Percentiles rank a stretch among this genome's conserved stretches.
Conservation (phyloP, 2,329 filamentous ascomycete species). For the Fonsecaea nubica region DNA sequence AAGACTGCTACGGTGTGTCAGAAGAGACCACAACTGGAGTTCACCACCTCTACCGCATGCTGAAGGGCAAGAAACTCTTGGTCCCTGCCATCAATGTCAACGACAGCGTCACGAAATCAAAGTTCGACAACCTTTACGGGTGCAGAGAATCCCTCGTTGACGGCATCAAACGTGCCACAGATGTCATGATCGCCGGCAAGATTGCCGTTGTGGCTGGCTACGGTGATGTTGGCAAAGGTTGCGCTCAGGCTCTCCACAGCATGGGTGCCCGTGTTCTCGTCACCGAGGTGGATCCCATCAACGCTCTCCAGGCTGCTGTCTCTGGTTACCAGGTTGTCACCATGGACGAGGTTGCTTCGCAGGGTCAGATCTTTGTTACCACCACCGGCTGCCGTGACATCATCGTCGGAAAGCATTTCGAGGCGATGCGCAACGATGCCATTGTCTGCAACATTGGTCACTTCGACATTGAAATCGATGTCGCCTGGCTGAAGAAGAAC, state of each 20-base stretch:
- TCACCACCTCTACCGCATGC: conserved; percentile 98
- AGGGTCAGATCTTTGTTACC: conserved; percentile 98
- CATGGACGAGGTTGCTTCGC: conserved; percentile 91
- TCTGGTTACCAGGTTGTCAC: conserved; percentile 95
- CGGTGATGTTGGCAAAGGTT: conserved; percentile 99
- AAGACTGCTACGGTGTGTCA: conserved; percentile 97
- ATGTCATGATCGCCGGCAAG: conserved; percentile 99
- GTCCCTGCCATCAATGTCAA: conserved; percentile 99
- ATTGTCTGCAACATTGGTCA: conserved; percentile 99
- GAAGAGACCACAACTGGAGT: conserved; percentile 99
- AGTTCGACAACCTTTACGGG: conserved; percentile 99
- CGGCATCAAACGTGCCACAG: conserved; percentile 99
- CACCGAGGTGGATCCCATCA: conserved; percentile 98
- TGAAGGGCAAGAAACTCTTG: conserved; percentile 87
- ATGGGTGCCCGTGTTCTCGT: conserved; percentile 97
- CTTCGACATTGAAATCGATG: conserved; percentile 99
- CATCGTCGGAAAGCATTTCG: conserved; percentile 87
- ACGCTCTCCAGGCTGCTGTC: conserved; percentile 97
- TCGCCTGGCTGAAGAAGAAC: conserved; percentile 99
- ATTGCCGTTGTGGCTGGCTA: conserved; percentile 96
- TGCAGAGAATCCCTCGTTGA: conserved; percentile 98
- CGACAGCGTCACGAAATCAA: conserved; percentile 99
- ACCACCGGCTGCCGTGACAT: conserved; percentile 99
- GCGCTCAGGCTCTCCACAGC: conserved; percentile 90
- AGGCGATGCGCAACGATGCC: conserved; percentile 94